Conservation (phyloP, 2,329 filamentous ascomycete species). For the Calonectria montana region DNA sequence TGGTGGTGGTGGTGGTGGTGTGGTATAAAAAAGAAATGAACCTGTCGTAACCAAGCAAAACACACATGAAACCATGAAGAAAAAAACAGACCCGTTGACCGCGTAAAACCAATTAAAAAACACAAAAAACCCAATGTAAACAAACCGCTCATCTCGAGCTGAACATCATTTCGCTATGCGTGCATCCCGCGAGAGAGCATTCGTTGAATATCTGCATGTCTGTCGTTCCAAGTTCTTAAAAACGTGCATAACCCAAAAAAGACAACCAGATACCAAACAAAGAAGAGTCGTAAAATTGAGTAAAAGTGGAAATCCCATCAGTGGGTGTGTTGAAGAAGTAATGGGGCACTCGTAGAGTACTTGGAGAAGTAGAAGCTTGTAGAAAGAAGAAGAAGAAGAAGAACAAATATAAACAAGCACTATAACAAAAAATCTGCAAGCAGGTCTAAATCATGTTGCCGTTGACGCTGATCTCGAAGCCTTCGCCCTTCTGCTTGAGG, state of each 20-base stretch:
- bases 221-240: constrained; percentile 38
- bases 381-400: not conserved
- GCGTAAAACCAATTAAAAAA: constrained; percentile 29
- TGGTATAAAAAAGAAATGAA: constrained; percentile 15
- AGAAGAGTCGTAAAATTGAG: not conserved
- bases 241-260: constrained; percentile 24
- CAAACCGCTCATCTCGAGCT: constrained; percentile 42
- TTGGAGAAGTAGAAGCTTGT: constrained; percentile 14
- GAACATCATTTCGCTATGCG: constrained; percentile 41
- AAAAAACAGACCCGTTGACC: not conserved
- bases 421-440: not conserved
- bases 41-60: constrained; percentile 6
- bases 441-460: constrained; percentile 75
- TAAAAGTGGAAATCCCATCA: constrained; percentile 9
- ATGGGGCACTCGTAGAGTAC: constrained; percentile 2
- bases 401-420: not conserved
- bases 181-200: constrained; percentile 45
- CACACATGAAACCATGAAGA: not conserved
- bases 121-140: constrained; percentile 31
- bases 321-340: not conserved
- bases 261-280: constrained; percentile 16
- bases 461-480: constrained; percentile 85
- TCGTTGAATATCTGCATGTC: constrained; percentile 38
- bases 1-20: constrained; percentile 22
- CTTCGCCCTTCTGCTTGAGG: constrained; percentile 83